Conservation (phyloP, 2,329 filamentous ascomycete species). For the Macroventuria anomochaeta region DNA sequence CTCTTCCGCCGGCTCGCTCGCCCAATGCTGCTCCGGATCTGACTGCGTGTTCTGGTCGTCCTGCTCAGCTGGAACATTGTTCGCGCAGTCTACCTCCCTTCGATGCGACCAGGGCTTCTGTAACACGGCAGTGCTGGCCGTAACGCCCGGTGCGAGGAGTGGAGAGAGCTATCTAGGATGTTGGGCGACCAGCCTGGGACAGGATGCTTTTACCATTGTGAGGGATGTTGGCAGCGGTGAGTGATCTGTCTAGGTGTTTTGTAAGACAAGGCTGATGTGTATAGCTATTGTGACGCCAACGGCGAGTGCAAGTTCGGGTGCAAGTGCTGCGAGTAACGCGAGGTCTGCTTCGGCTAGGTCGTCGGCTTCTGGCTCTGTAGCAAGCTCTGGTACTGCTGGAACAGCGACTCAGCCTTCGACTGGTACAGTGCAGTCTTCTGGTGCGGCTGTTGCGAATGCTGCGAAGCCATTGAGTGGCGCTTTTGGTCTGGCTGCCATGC, state of each 20-base stretch:
- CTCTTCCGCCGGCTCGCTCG: conserved; percentile 26
- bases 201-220: conserved; percentile 18
- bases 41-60: conserved; percentile 32
- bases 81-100: conserved; percentile 28
- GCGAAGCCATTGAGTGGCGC: conserved; percentile 12
- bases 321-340: conserved; percentile 2
- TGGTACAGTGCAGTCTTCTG: conserved; percentile 2
- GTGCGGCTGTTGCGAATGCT: conserved; percentile 6
- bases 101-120: conserved; percentile 32
- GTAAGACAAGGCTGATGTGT: background rate
- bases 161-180: conserved; percentile 30
- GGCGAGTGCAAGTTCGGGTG: background rate
- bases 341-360: conserved; percentile 3
- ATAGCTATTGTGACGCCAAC: conserved; percentile 5
- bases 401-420: conserved; percentile 13
- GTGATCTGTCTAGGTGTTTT: background rate
- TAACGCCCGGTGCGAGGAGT: conserved; percentile 24
- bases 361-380: conserved; percentile 3
- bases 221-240: conserved; percentile 16
- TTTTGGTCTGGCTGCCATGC: conserved; percentile 11
- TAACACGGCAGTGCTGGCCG: conserved; percentile 33
- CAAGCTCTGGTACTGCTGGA: background rate
- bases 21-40: conserved; percentile 29
- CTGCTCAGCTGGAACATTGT: conserved; percentile 27
- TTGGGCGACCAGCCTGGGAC: conserved; percentile 32